Percentiles rank a stretch among this genome's conserved stretches.
Evolutionary conservation across 2,329 filamentous ascomycete species (phyloP).

Genomic region (Aspergillus aculeatus): DNA sequence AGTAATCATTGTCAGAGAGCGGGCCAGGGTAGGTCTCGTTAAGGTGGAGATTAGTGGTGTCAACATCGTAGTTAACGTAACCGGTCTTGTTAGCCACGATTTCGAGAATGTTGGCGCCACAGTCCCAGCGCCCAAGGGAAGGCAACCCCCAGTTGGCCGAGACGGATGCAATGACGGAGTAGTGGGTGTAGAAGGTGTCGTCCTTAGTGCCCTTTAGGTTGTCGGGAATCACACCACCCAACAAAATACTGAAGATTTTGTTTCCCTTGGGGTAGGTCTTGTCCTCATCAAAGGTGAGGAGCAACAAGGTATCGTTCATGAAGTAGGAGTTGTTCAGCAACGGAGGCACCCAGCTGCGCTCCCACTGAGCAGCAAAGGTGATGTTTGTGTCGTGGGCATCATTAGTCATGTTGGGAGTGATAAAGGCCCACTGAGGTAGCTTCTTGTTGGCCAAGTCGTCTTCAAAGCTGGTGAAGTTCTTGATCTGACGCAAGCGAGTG

Average conservation of each 20-base stretch:
- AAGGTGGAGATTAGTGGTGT: slow-evolving; percentile 45
- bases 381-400: slow-evolving; percentile 75
- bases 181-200: slow-evolving; percentile 69
- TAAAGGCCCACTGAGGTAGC: slow-evolving; percentile 67
- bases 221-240: slow-evolving; percentile 70
- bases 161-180: slow-evolving; percentile 66
- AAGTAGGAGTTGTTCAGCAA: slow-evolving; percentile 69
- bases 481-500: slow-evolving; percentile 65
- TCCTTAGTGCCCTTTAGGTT: slow-evolving; percentile 68
- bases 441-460: slow-evolving; percentile 61
- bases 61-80: slow-evolving; percentile 49
- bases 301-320: slow-evolving; percentile 71
- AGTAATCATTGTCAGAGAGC: slow-evolving; percentile 27
- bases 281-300: slow-evolving; percentile 79
- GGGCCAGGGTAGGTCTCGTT: slow-evolving; percentile 57
- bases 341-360: slow-evolving; percentile 65
- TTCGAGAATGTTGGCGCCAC: slow-evolving; percentile 68
- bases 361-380: slow-evolving; percentile 67
- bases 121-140: slow-evolving; percentile 70
- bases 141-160: slow-evolving; percentile 68
- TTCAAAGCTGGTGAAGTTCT: slow-evolving; percentile 70
- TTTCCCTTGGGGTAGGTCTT: slow-evolving; percentile 67
- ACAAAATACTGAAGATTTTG: slow-evolving; percentile 66
- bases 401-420: slow-evolving; percentile 56
- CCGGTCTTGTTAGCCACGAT: slow-evolving; percentile 62